Conservation (phyloP, 768 basidiomycete genomes). For the Tylopilus rubrobrunneus region DNA sequence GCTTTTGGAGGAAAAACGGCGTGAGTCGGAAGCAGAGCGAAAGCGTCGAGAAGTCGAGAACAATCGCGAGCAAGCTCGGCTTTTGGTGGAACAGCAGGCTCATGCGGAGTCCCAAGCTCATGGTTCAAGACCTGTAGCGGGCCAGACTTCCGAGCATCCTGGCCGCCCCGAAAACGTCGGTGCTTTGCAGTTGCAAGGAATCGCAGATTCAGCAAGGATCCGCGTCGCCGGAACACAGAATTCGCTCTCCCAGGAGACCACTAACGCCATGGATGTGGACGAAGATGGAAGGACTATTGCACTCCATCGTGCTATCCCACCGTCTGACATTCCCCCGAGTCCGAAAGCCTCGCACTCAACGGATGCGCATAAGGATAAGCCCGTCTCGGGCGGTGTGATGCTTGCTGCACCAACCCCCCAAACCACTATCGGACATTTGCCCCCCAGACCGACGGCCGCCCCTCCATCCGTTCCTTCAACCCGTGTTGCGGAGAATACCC, state of each 20-base stretch:
- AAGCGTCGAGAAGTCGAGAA: conserved; percentile 6
- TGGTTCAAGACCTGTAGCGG: not conserved
- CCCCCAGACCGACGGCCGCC: not conserved
- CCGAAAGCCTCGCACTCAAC: not conserved
- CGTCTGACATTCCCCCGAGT: not conserved
- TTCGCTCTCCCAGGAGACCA: not conserved
- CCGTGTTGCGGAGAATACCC: not conserved
- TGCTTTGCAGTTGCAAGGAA: conserved; percentile 26
- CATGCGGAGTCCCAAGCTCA: conserved; percentile 6
- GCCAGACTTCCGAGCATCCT: conserved; percentile 1
- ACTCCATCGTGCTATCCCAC: not conserved
- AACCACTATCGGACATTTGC: not conserved
- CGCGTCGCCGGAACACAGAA: conserved; percentile 16
- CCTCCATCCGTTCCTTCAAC: not conserved
- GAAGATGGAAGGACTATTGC: not conserved
- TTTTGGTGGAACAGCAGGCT: conserved; percentile 9
- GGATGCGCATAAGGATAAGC: conserved; percentile 1
- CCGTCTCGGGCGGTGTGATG: conserved; percentile 18
- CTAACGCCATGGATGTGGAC: conserved; percentile 1
- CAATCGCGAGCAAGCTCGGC: conserved; percentile 2
- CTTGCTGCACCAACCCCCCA: conserved; percentile 6
- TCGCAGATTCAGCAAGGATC: conserved; percentile 26
- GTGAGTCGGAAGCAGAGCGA: conserved; percentile 5
- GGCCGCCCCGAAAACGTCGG: not conserved
- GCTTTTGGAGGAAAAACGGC: too few species aligned